A percentile compares a stretch with the other conserved stretches of the same genome.
Evolutionary conservation across 257 asterid species (phyloP).

Genomic region (Primulina huaijiensis): DNA sequence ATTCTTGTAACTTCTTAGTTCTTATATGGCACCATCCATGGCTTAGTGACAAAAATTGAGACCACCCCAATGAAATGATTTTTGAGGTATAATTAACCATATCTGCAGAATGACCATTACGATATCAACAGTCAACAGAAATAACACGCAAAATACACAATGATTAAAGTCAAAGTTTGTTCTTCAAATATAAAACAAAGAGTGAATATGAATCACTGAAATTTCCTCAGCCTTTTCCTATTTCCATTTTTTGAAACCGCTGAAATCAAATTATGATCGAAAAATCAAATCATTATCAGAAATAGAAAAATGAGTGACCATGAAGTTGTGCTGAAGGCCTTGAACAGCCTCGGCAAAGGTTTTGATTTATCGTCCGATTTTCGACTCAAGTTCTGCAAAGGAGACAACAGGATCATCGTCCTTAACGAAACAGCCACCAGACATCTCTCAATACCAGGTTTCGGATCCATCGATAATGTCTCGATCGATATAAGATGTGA

Average conservation of each 20-base stretch:
- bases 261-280: too few relatives aligned
- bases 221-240: conserved; percentile 17
- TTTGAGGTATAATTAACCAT: not conserved
- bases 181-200: conserved; percentile 14
- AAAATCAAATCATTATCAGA: not conserved
- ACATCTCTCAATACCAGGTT: conserved; percentile 57
- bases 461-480: conserved; percentile 46
- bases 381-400: conserved; percentile 81
- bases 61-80: too few relatives aligned
- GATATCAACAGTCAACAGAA: not conserved
- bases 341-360: conserved; percentile 80
- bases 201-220: conserved; percentile 22
- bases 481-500: conserved; percentile 73
- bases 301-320: conserved; percentile 20
- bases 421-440: conserved; percentile 53
- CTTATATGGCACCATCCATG: too few relatives aligned
- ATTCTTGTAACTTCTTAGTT: too few relatives aligned
- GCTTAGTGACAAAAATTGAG: not conserved
- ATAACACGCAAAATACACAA: conserved; percentile 6
- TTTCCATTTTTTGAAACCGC: not conserved
- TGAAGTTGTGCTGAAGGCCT: conserved; percentile 57
- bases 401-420: conserved; percentile 47
- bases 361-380: conserved; percentile 74
- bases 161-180: conserved; percentile 20
- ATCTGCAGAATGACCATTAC: not conserved